phyloP scores from a whole-genome alignment of 2,329 filamentous ascomycete genomes.

The Juglanconis oblonga region DNA sequence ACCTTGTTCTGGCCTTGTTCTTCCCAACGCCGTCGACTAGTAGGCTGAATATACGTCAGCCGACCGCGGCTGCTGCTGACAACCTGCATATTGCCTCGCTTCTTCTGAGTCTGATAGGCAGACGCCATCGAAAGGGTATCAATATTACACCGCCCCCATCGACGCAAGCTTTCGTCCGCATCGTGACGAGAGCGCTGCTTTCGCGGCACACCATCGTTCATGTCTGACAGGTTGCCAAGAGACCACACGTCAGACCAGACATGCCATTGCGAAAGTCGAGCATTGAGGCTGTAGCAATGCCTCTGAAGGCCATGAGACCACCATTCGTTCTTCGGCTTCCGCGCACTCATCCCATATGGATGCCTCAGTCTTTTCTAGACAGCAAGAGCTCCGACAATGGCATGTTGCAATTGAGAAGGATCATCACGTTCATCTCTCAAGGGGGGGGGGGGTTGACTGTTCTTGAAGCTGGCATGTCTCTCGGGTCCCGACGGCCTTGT shows the following conservation, averaged over 20 bases:
- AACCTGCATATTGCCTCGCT: conserved; percentile 1
- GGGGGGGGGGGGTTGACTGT: not conserved
- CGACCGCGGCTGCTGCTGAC: conserved; percentile 10
- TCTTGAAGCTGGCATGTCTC: not conserved
- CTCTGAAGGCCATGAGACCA: not conserved
- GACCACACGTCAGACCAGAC: not conserved
- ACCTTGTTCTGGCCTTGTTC: too few species aligned
- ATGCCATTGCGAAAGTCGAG: not conserved
- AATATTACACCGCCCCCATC: not conserved
- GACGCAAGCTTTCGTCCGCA: too few species aligned
- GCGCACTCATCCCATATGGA: not conserved
- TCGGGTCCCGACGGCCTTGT: conserved; percentile 6
- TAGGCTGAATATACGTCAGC: conserved; percentile 8
- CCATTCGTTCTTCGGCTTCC: not conserved
- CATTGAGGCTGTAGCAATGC: not conserved
- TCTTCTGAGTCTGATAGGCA: not conserved
- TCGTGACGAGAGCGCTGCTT: too few species aligned
- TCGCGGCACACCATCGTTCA: too few species aligned
- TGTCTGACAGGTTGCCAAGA: not conserved
- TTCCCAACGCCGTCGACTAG: not conserved
- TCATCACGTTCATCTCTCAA: not conserved
- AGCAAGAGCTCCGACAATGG: not conserved
- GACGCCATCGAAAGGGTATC: not conserved
- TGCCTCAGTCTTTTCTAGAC: not conserved
- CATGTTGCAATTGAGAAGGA: not conserved